Base-by-base conservation (phyloP, 2,329 filamentous ascomycete genomes). In the Penicillium sp. region DNA sequence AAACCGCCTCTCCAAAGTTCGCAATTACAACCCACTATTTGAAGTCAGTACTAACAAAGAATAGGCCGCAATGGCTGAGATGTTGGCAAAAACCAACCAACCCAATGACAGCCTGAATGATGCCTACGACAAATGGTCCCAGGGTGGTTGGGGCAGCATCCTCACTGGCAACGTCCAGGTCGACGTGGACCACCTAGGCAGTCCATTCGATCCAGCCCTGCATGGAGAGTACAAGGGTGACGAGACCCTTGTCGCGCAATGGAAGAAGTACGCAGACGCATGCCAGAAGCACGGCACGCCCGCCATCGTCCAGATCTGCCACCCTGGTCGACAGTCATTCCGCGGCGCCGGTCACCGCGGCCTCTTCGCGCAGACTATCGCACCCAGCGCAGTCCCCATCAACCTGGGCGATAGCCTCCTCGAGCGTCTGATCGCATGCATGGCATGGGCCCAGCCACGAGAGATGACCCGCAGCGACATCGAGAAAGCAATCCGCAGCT, bases 391-490 rank as follows among this genome's bases (percentile, higher is more conserved):
- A 1, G 57, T 75, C 14, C 70, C 69, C 3, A 58, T 75, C 2
- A 54, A 63, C 13, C 47, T 74, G n/a, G 70, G 70, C 0, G 58
- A 69, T 44, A 57, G 64, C 3, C 63, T 65, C 44, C 23, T 71
- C 6, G 66, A 73, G 23, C 64, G 64, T 0, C n/a, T 63, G 5
- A 23, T 63, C 20, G 55, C 57, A 20, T 42, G 46, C 23, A 24
- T 69, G 18, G 47, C 59, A 1, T 68, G 69, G 48, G 76, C 78
- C 2, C 76, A 72, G 1, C 81, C 82, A 0, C 72, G 74, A 36
- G 81, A 74, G 42, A 80, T 85, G 77, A 77, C 70, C 0, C 23
- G 62, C 0, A 59, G 62, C 0, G 81, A 85, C 31, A 81, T 85
- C 35, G 67, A 75, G 14, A 65, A 70, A 0, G 75, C 79, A 0